Conservation (phyloP, 495 filamentous ascomycete genomes). For the Hypoxylon perforatum region DNA sequence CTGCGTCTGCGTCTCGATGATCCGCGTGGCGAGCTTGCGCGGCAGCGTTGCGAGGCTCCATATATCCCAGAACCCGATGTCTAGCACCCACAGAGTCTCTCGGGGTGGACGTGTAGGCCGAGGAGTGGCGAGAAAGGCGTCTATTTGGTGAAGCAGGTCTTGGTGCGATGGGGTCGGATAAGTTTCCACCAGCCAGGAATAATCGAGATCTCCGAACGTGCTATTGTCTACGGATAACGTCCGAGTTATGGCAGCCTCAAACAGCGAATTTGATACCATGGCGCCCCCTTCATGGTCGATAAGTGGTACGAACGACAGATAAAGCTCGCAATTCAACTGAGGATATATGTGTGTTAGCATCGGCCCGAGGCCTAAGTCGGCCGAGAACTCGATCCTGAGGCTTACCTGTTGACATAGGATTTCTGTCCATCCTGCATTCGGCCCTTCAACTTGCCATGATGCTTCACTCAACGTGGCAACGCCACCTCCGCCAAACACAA, state of each 20-base stretch:
- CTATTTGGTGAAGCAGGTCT: conserved; percentile 55
- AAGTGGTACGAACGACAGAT: conserved; percentile 47
- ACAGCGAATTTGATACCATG: conserved; percentile 48
- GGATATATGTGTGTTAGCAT: conserved; percentile 9
- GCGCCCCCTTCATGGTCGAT: conserved; percentile 32
- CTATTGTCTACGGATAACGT: conserved; percentile 30
- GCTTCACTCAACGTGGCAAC: conserved; percentile 39
- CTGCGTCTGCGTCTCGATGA: conserved; percentile 43
- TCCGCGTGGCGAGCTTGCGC: conserved; percentile 39
- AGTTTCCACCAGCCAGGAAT: conserved; percentile 49
- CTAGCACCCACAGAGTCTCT: conserved; percentile 60
- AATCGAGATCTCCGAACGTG: conserved; percentile 42
- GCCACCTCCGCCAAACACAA: conserved; percentile 50
- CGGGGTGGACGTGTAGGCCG: conserved; percentile 32
- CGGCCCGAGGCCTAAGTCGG: conserved; percentile 1
- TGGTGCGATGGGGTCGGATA: conserved; percentile 46
- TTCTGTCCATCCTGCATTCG: conserved; percentile 41
- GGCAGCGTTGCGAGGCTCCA: conserved; percentile 58
- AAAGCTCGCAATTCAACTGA: conserved; percentile 49
- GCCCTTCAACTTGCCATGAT: conserved; percentile 15
- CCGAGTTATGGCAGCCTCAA: conserved; percentile 41
- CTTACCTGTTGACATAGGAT: conserved; percentile 43
- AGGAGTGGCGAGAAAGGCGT: conserved; percentile 50
- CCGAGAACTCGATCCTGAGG: neutral
- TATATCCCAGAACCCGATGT: conserved; percentile 61